phyloP scores from a whole-genome alignment of 352 stramenopile species.

The Globisporangium emineosum region DNA sequence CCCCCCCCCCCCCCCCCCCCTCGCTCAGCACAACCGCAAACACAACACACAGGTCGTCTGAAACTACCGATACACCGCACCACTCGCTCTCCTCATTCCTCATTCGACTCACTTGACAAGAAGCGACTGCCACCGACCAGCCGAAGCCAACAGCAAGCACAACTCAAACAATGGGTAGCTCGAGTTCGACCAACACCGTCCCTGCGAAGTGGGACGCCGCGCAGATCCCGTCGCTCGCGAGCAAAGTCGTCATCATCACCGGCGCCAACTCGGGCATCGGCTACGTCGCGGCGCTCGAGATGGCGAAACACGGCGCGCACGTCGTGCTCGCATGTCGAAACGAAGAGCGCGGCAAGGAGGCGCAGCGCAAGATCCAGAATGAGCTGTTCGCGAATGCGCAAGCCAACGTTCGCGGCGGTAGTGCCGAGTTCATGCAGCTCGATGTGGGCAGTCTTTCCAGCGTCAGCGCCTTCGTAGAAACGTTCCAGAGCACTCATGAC shows the following conservation, averaged over 20 bases:
- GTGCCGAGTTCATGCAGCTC: slow-evolving; percentile 59
- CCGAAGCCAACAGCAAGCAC: too few relatives aligned
- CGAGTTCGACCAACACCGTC: slow-evolving; percentile 1
- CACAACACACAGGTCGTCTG: too few relatives aligned
- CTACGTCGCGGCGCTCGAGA: slow-evolving; percentile 25
- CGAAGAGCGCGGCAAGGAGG: slow-evolving; percentile 29
- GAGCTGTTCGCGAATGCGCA: slow-evolving; percentile 19
- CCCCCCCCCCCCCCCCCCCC: too few relatives aligned
- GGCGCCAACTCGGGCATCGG: slow-evolving; percentile 30
- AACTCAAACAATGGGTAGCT: too few relatives aligned
- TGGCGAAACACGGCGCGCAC: slow-evolving; percentile 20
- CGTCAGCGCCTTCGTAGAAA: slow-evolving; percentile 37
- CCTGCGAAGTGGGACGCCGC: slow-evolving; percentile 27
- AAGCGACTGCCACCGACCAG: too few relatives aligned
- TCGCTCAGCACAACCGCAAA: too few relatives aligned
- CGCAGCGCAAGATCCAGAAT: slow-evolving; percentile 34
- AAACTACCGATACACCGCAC: too few relatives aligned
- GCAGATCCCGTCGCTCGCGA: slow-evolving; percentile 31
- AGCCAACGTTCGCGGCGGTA: slow-evolving; percentile 8
- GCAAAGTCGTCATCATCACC: slow-evolving; percentile 31
- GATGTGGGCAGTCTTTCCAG: slow-evolving; percentile 64
- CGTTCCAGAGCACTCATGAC: slow-evolving; percentile 17
- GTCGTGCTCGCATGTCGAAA: slow-evolving; percentile 71
- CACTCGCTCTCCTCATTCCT: too few relatives aligned
- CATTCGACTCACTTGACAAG: too few relatives aligned